Evolutionary conservation across 495 filamentous ascomycete species (phyloP).

Genomic region (Viridothelium virens): DNA sequence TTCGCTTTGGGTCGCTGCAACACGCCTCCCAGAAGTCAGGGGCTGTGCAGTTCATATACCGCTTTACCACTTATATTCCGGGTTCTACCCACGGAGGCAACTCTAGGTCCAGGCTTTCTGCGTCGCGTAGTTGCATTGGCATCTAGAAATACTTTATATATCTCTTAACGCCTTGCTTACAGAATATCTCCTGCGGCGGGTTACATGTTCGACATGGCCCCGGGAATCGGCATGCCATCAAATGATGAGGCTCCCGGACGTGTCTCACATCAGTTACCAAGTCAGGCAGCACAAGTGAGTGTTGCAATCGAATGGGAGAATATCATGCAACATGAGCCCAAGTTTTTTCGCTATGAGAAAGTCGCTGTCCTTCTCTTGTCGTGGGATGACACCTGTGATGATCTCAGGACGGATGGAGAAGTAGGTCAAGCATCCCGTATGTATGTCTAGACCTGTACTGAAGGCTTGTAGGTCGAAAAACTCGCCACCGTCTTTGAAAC

Average conservation of each 20-base stretch:
- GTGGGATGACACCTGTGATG: constrained; percentile 1
- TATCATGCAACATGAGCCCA: neutral
- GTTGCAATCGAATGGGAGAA: neutral
- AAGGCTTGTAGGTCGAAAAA: neutral
- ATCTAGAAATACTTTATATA: no score
- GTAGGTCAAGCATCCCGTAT: no score
- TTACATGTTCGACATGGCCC: no score
- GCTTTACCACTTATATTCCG: neutral
- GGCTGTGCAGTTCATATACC: neutral
- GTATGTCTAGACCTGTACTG: neutral
- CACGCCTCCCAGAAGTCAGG: neutral
- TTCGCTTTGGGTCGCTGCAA: neutral
- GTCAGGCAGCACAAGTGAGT: neutral
- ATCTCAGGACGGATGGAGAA: neutral
- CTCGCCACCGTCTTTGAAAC: neutral
- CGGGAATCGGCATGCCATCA: no score
- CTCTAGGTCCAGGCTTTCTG: no score
- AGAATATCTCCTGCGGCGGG: no score
- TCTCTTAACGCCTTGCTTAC: no score
- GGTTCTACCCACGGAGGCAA: neutral
- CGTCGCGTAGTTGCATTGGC: no score
- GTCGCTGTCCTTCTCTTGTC: neutral
- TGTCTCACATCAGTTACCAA: neutral
- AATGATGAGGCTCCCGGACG: no score
- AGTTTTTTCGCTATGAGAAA: neutral